Evolutionary conservation across 768 basidiomycete genomes (phyloP).

Genomic region (Tylopilus balloui): DNA sequence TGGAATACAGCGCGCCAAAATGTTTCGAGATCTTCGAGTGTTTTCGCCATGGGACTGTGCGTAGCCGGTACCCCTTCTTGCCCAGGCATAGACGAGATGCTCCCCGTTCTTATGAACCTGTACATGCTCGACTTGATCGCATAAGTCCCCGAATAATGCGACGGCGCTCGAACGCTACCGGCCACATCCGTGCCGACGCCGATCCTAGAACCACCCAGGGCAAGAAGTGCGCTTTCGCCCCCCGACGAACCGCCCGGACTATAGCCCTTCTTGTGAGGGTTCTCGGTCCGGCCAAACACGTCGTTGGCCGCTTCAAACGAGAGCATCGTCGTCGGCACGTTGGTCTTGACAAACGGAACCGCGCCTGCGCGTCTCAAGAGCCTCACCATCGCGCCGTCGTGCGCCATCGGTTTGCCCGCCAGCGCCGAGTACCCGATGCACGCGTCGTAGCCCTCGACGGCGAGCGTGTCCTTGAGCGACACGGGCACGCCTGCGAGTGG

Average conservation of each 20-base stretch:
- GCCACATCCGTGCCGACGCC: slow-evolving; percentile 70
- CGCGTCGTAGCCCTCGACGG: slow-evolving; percentile 52
- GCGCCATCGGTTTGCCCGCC: slow-evolving; percentile 40
- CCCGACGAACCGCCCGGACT: slow-evolving; percentile 66
- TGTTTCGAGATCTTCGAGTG: slow-evolving; percentile 57
- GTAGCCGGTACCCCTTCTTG: slow-evolving; percentile 53
- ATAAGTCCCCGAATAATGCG: slow-evolving; percentile 64
- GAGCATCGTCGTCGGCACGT: slow-evolving; percentile 53
- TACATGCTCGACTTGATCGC: slow-evolving; percentile 53
- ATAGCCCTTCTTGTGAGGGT: slow-evolving; percentile 53
- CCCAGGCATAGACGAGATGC: slow-evolving; percentile 44
- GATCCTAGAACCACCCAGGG: slow-evolving; percentile 54
- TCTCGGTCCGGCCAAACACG: slow-evolving; percentile 55
- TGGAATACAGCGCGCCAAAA: slow-evolving; percentile 61
- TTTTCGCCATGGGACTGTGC: slow-evolving; percentile 57
- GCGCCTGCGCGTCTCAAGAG: slow-evolving; percentile 60
- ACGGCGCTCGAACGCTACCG: slow-evolving; percentile 62
- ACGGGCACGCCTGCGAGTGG: slow-evolving; percentile 65
- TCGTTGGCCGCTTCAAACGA: slow-evolving; percentile 56
- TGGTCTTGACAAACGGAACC: slow-evolving; percentile 65
- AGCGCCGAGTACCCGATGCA: slow-evolving; percentile 56
- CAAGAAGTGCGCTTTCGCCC: slow-evolving; percentile 62
- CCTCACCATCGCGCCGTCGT: slow-evolving; percentile 47
- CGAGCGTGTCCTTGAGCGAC: slow-evolving; percentile 59
- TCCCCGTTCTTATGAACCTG: slow-evolving; percentile 53